A percentile compares a stretch with the other conserved stretches of the same genome.
Conservation (phyloP, 139 green algal species). For the Eudorina sp. region DNA sequence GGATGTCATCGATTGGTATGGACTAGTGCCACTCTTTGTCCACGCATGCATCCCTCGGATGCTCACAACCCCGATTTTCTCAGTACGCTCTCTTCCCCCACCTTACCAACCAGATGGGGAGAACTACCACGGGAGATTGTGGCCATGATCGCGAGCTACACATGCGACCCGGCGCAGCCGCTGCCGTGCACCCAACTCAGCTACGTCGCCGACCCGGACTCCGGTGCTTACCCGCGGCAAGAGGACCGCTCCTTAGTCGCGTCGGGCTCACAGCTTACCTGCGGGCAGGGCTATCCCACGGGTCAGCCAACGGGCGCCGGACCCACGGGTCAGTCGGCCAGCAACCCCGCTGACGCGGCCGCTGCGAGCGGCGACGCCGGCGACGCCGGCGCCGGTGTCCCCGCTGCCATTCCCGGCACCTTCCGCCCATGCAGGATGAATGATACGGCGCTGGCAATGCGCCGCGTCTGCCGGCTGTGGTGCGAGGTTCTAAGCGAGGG, state of each 20-base stretch:
- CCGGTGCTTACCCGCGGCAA: constrained; percentile 9
- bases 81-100: no score
- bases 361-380: no score
- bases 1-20: no score
- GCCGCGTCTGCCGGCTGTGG: constrained; percentile 31
- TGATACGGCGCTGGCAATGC: constrained; percentile 27
- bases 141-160: neutral
- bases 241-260: neutral
- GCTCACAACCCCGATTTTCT: no score
- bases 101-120: constrained; percentile 6
- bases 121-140: constrained; percentile 30
- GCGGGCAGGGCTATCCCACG: neutral
- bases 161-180: neutral
- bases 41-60: no score
- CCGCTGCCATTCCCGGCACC: neutral
- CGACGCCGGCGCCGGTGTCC: neutral
- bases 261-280: neutral
- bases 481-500: constrained; percentile 33
- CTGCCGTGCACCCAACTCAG: constrained; percentile 21
- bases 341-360: neutral
- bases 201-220: neutral
- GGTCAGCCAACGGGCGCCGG: neutral
- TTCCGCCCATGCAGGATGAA: constrained; percentile 16
- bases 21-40: no score
- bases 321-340: neutral